phyloP scores from a whole-genome alignment of 192 early-diverging fungal genomes.

The Coemansia sp. region DNA sequence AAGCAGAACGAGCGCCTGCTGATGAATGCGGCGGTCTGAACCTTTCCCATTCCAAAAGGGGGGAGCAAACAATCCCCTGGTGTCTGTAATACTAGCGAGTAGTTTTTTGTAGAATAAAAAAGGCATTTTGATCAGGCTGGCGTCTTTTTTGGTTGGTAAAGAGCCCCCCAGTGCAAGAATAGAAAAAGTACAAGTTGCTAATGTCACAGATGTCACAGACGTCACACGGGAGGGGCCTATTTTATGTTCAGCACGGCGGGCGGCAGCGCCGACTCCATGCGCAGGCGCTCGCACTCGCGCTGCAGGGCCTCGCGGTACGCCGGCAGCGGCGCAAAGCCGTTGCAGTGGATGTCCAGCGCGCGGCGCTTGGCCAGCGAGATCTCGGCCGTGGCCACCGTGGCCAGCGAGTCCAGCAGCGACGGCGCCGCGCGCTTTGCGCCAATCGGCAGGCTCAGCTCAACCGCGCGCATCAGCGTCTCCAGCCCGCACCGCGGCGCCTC shows the following conservation, averaged over 20 bases:
- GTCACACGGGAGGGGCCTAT: not conserved
- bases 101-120: conserved; percentile 2
- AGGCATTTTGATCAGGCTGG: too few relatives aligned
- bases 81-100: not conserved
- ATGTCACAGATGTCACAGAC: conserved; percentile 11
- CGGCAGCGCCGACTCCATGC: not conserved
- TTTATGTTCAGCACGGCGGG: not conserved
- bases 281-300: conserved; percentile 44
- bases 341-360: conserved; percentile 1
- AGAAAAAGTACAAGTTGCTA: not conserved
- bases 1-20: conserved; percentile 40
- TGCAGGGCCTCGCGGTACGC: conserved; percentile 38
- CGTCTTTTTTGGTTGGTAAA: too few relatives aligned
- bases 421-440: not conserved
- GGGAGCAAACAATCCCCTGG: too few relatives aligned
- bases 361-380: conserved; percentile 26
- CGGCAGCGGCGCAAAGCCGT: conserved; percentile 2
- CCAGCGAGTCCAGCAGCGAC: conserved; percentile 34
- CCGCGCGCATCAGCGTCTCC: conserved; percentile 38
- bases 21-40: conserved; percentile 8
- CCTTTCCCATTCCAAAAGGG: not conserved
- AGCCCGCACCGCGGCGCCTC: conserved; percentile 8
- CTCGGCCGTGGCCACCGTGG: conserved; percentile 40
- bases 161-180: too few relatives aligned
- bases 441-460: conserved; percentile 26